Evolutionary conservation across 139 green algal species (phyloP), one percentile per base, ranked within the genome.

Genomic region (Coccomyxa sp.): DNA sequence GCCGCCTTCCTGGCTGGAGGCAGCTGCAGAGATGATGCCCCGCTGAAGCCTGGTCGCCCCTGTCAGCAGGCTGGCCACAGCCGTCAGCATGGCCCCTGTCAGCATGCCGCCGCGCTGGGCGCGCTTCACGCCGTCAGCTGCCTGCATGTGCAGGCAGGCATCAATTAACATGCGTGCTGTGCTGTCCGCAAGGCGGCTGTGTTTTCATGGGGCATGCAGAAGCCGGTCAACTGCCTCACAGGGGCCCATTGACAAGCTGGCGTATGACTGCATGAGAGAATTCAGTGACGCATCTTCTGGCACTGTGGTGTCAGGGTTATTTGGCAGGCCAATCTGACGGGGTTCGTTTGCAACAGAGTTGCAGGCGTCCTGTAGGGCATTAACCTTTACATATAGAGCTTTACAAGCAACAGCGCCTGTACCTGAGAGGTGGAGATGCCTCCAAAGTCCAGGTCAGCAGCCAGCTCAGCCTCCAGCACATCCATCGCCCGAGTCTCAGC

Each of bases 371-470:
- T n/a, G n/a, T n/a, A n/a, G n/a, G n/a, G n/a, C n/a, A n/a, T n/a
- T n/a, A n/a, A n/a, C n/a, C n/a, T n/a, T n/a, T n/a, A n/a, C n/a
- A n/a, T n/a, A n/a, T n/a, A n/a, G n/a, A n/a, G n/a, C n/a, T n/a
- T n/a, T n/a, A n/a, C n/a, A n/a, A n/a, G n/a, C n/a, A n/a, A n/a
- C n/a, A n/a, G n/a, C n/a, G n/a, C 1, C 33, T 55, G 33, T 29
- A 81, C 86, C 75, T 82, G 34, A 8, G 68, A 73, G 2, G 87
- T 95, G 44, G 85, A 80, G 16, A 94, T 90, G 54, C 90, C 90
- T 0, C 93, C 93, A 88, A 94, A 96, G 76, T 97, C 92, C 9
- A 97, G 74, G 9, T 83, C 72, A 3, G 70, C 82, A 33, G 83
- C 85, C 44, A 79, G 88, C 10, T 95, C 83, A 1, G 82, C 70